Evolutionary conservation across 192 early-diverging fungal species (phyloP).

Genomic region (Pilobolus umbonatus): DNA sequence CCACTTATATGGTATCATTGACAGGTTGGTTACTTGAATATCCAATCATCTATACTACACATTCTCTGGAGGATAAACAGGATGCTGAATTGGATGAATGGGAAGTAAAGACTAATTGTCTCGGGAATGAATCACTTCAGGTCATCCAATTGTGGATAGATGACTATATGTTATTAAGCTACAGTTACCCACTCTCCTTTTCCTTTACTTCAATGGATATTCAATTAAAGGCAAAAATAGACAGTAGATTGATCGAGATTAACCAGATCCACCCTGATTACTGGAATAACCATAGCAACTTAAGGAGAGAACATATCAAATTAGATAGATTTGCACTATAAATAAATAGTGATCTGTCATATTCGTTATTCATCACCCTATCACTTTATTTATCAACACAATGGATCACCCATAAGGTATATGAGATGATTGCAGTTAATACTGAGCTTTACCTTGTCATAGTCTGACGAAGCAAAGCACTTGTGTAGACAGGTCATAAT

Average conservation of each 20-base stretch:
- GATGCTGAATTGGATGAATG: conserved; percentile 24
- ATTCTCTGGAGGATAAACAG: not conserved
- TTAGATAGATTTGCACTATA: conserved; percentile 28
- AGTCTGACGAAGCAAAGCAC: no score
- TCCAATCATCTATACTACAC: conserved; percentile 25
- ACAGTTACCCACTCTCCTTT: conserved; percentile 16
- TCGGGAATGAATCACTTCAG: conserved; percentile 8
- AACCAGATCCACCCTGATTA: not conserved
- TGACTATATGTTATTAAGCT: conserved; percentile 3
- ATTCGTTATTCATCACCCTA: no score
- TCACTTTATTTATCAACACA: no score
- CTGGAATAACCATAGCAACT: not conserved
- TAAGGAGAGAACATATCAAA: conserved; percentile 14
- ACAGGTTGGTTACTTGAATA: conserved; percentile 35
- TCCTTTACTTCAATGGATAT: conserved; percentile 1
- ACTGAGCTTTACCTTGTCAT: no score
- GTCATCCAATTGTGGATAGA: conserved; percentile 8
- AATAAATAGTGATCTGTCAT: no score
- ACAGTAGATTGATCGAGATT: not conserved
- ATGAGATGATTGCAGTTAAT: no score
- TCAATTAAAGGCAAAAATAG: not conserved
- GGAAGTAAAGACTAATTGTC: conserved; percentile 23
- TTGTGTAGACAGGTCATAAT: no score
- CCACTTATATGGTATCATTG: conserved; percentile 28
- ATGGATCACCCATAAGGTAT: no score